Conservation (phyloP, 2,329 filamentous ascomycete genomes). For the Xylaria sp. region DNA sequence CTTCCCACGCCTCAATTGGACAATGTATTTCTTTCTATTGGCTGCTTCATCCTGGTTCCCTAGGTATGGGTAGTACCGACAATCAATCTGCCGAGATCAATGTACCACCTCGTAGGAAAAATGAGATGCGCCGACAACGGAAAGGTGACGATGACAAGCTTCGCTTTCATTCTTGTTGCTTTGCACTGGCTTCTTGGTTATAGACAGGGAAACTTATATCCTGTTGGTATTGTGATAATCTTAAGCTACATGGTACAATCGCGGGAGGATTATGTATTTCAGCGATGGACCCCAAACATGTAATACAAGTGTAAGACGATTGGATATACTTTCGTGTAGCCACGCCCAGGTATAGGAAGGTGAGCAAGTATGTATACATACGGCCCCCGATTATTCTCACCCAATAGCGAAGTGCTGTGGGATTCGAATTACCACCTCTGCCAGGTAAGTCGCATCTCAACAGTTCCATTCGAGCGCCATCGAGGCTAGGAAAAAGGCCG, state of each 20-base stretch:
- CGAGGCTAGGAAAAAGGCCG: no score
- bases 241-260: not conserved
- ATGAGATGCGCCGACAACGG: not conserved
- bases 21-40: slow-evolving; percentile 1
- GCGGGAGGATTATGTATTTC: not conserved
- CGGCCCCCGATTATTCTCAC: not conserved
- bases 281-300: slow-evolving; percentile 6
- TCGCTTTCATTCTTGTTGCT: not conserved
- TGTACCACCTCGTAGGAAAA: not conserved
- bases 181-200: slow-evolving; percentile 2
- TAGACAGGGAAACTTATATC: not conserved
- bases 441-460: not conserved
- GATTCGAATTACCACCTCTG: slow-evolving; percentile 13
- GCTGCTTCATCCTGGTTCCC: slow-evolving; percentile 19
- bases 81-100: slow-evolving; percentile 19
- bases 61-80: slow-evolving; percentile 8
- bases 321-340: slow-evolving; percentile 12
- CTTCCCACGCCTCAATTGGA: not conserved
- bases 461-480: not conserved
- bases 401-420: slow-evolving; percentile 6
- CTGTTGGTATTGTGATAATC: not conserved
- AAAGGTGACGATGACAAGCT: not conserved
- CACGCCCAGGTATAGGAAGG: slow-evolving; percentile 2
- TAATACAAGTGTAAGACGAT: slow-evolving; percentile 15
- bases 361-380: slow-evolving; percentile 1